Evolutionary conservation across 352 stramenopile genomes (phyloP), one percentile per base, ranked within the genome.

Genomic region (Globisporangium barbulae): DNA sequence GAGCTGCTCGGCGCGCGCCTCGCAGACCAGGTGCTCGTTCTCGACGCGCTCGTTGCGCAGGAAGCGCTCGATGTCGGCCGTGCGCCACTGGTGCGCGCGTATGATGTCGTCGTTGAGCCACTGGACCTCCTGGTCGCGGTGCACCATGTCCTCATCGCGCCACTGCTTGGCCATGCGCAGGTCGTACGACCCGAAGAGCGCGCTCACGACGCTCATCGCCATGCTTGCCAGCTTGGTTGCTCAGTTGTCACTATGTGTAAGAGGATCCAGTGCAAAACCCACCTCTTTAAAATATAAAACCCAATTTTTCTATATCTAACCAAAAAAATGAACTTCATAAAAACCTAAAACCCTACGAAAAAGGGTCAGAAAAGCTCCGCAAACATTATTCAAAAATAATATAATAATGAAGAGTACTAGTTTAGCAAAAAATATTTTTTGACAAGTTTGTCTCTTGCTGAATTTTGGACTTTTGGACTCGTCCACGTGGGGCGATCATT

Each of bases 111-210:
- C 81, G 39, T 89, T 85, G 54, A 85, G 76, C 81, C 81, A 91
- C 67, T 91, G 84, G n/a, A 85, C 71, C 70, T 91, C 75, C 65
- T 91, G 80, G 61, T 89, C 80, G 5, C 82, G 80, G 61, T 81
- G 66, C 9, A 66, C 55, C 63, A 91, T 78, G 70, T 91, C 81
- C 55, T 93, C 84, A 57, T 88, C 72, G 25, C 84, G 76, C 84
- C 84, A 93, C 54, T 89, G 78, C 69, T 91, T 89, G 53, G 84
- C 79, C 57, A 82, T 88, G 57, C 75, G 72, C 49, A 93, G 72
- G 64, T 93, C 81, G 64, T 93, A 93, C 8, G 84, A 90, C 62
- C 84, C 84, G 64, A 93, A 91, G 39, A 93, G 66, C 28, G 84
- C 83, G 59, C 68, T 83, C 62, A 91, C 78, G 13, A 91, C 79